Evolutionary conservation across 257 asterid genomes (phyloP).

Genomic region (Penstemon newberryi): DNA sequence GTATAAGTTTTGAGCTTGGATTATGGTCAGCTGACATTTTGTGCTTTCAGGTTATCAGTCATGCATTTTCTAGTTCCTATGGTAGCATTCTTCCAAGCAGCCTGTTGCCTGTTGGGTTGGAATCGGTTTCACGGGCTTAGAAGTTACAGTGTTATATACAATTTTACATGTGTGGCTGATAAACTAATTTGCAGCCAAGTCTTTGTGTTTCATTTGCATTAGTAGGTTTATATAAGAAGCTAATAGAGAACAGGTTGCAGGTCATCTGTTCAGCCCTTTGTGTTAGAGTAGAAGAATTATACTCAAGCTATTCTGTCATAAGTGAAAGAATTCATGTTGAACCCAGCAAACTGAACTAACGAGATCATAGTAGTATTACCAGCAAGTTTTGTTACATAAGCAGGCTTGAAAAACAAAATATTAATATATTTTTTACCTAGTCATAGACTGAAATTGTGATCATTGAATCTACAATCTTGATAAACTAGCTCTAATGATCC

Average conservation of each 20-base stretch:
- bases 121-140: background rate
- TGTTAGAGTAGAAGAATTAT: background rate
- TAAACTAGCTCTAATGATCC: background rate
- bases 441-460: background rate
- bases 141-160: background rate
- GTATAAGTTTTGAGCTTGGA: slow-evolving; percentile 83
- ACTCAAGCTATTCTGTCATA: background rate
- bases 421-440: background rate
- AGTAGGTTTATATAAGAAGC: background rate
- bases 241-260: background rate
- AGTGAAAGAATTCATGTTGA: slow-evolving; percentile 3
- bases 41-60: slow-evolving; percentile 76
- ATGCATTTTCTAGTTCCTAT: slow-evolving; percentile 10
- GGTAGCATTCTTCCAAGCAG: background rate
- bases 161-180: background rate
- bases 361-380: background rate
- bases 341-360: background rate
- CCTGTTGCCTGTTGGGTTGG: background rate
- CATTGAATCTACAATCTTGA: background rate
- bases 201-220: background rate
- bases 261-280: slow-evolving; percentile 14
- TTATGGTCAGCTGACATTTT: slow-evolving; percentile 96
- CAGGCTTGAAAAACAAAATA: background rate
- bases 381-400: background rate
- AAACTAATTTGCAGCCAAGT: background rate